These are phyloP conservation scores for Chrysopogon serrulatus DNA, from an alignment of 176 grass and related monocot genomes.

Conservation along the genomic window DNA sequence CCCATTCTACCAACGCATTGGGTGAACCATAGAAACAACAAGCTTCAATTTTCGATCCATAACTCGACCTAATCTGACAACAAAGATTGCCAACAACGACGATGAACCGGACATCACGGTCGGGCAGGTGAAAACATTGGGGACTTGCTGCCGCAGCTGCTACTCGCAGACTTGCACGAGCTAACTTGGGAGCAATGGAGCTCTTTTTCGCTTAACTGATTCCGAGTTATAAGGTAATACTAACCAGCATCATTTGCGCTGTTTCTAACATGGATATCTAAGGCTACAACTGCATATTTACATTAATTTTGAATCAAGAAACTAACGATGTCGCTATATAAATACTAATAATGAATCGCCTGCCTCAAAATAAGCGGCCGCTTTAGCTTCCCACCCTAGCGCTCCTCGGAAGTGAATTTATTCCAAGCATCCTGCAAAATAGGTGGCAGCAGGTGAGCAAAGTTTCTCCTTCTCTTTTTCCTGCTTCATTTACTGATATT, in stretches of 20 bases:
- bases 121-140: not conserved
- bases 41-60: no score
- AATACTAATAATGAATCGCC: slow-evolving; percentile 22
- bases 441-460: not conserved
- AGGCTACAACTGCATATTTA: slow-evolving; percentile 43
- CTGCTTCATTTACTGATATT: not conserved
- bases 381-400: slow-evolving; percentile 26
- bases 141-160: no score
- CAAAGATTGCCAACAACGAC: not conserved
- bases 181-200: not conserved
- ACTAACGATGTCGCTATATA: slow-evolving; percentile 32
- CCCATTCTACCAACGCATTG: no score
- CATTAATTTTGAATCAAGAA: slow-evolving; percentile 40
- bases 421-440: slow-evolving; percentile 70
- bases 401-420: slow-evolving; percentile 72
- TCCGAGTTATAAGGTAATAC: not conserved
- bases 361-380: not conserved
- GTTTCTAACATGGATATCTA: slow-evolving; percentile 11
- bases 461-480: not conserved
- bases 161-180: not conserved
- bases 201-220: slow-evolving; percentile 2
- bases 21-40: no score
- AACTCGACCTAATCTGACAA: no score
- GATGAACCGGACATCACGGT: not conserved
- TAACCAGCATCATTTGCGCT: not conserved